Evolutionary conservation across 345 rosid species (phyloP).

Genomic region (Eucalyptus curtisii): DNA sequence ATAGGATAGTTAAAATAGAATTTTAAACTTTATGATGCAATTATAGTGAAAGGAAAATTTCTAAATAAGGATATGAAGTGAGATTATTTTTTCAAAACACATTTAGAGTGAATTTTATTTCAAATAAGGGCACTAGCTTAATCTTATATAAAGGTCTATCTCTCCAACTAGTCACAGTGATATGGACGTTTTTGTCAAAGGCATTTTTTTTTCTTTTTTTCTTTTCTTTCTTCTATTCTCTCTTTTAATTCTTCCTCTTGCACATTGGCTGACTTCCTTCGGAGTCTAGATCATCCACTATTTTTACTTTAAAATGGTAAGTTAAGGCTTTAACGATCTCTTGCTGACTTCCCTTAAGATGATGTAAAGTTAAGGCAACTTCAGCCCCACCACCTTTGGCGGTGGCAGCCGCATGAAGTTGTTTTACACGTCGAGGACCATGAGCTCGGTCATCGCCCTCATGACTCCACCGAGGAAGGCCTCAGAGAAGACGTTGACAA

Average conservation of each 20-base stretch:
- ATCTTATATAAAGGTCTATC: rapidly evolving
- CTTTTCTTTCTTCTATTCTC: too few species aligned
- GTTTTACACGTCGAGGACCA: background rate
- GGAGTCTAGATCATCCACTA: background rate
- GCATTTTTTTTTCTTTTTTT: background rate
- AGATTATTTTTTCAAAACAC: too few species aligned
- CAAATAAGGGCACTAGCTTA: too few species aligned
- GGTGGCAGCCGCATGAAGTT: background rate
- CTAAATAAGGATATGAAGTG: rapidly evolving
- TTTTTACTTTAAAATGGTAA: too few species aligned
- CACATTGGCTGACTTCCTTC: background rate
- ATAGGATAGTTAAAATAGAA: too few species aligned
- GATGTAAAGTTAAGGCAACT: background rate
- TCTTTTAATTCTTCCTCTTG: background rate
- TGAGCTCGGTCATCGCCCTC: background rate
- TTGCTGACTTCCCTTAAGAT: rapidly evolving
- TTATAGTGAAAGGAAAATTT: too few species aligned
- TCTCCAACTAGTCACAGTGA: background rate
- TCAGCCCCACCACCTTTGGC: background rate
- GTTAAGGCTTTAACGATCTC: background rate
- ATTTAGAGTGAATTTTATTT: too few species aligned
- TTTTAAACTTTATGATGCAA: too few species aligned
- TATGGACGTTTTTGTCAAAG: background rate
- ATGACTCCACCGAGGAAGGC: background rate
- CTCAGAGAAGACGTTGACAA: background rate